Percentiles rank a stretch among this genome's conserved stretches.
These are phyloP conservation scores for Grosmannia huntii DNA, from an alignment of 2,329 filamentous ascomycete species.

Conservation along the genomic window DNA sequence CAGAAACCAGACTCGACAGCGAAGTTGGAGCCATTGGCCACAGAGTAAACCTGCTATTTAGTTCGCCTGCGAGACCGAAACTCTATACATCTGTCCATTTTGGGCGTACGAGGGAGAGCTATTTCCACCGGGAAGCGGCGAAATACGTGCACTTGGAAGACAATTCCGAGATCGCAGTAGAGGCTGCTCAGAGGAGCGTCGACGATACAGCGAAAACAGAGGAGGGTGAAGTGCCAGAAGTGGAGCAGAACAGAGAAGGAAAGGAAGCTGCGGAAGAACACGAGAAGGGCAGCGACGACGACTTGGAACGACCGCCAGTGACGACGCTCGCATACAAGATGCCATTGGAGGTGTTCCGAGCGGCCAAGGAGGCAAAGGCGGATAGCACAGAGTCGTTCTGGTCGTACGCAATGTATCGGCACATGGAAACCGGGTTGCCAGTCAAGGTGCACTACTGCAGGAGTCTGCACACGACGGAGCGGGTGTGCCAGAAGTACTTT, in stretches of 20 bases:
- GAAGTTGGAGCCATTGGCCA: neutral
- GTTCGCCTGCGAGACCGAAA: neutral
- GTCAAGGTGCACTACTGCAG: constrained; percentile 70
- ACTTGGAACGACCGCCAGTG: constrained; percentile 19
- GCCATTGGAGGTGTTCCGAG: constrained; percentile 28
- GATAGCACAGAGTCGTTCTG: constrained; percentile 46
- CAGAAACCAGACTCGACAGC: neutral
- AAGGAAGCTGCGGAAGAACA: neutral
- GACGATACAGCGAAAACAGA: neutral
- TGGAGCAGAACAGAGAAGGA: neutral
- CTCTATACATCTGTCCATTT: neutral
- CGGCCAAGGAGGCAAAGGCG: constrained; percentile 32
- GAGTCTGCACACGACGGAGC: constrained; percentile 53
- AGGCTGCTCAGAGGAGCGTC: neutral
- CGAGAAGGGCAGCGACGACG: neutral
- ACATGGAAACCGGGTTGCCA: constrained; percentile 31
- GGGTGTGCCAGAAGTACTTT: constrained; percentile 52
- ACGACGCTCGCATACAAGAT: constrained; percentile 34
- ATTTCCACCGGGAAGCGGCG: neutral
- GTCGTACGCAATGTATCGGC: constrained; percentile 56
- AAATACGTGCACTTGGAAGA: neutral
- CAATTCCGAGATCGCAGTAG: neutral
- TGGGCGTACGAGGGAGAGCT: neutral
- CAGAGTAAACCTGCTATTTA: neutral
- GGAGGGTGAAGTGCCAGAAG: neutral